These are phyloP conservation scores for Kuraishia capsulata DNA, from an alignment of 805 yeast genomes.

Conservation along the genomic window DNA sequence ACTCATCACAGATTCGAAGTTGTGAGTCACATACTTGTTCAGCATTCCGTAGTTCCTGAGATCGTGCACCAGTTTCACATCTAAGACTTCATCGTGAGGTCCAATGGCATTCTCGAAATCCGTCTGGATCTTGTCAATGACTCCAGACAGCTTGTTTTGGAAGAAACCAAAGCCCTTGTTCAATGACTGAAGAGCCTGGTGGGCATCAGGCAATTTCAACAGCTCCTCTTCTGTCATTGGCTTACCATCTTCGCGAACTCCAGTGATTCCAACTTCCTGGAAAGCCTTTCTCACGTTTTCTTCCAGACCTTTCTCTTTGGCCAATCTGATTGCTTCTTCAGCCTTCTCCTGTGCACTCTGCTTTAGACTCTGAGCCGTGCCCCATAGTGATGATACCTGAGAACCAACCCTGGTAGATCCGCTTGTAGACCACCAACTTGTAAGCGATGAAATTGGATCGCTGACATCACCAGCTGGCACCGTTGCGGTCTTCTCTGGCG, in stretches of 20 bases:
- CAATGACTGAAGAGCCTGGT: slow-evolving; percentile 26
- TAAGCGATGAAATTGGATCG: slow-evolving; percentile 58
- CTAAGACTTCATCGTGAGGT: slow-evolving; percentile 42
- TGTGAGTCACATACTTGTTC: slow-evolving; percentile 35
- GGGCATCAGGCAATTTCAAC: slow-evolving; percentile 20
- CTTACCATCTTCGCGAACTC: slow-evolving; percentile 24
- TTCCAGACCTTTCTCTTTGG: slow-evolving; percentile 27
- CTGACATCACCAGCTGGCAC: slow-evolving; percentile 21
- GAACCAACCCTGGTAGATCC: slow-evolving; percentile 60
- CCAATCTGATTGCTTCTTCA: slow-evolving; percentile 41
- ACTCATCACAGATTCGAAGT: slow-evolving; percentile 54
- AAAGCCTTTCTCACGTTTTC: slow-evolving; percentile 26
- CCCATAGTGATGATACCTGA: slow-evolving; percentile 60
- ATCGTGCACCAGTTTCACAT: slow-evolving; percentile 62
- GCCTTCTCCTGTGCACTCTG: slow-evolving; percentile 37
- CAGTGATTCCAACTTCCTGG: slow-evolving; percentile 30
- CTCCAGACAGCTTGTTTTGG: slow-evolving; percentile 23
- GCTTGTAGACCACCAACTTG: slow-evolving; percentile 68
- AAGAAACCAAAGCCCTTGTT: slow-evolving; percentile 21
- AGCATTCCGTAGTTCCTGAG: slow-evolving; percentile 43
- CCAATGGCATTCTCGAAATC: slow-evolving; percentile 13
- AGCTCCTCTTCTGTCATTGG: slow-evolving; percentile 19
- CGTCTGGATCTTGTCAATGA: slow-evolving; percentile 27
- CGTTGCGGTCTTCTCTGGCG: slow-evolving; percentile 1
- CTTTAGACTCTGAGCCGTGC: slow-evolving; percentile 34